Percentiles rank a stretch among this genome's conserved stretches.
These are phyloP conservation scores for Pythium graminicola DNA, from an alignment of 352 stramenopile genomes.

Conservation along the genomic window DNA sequence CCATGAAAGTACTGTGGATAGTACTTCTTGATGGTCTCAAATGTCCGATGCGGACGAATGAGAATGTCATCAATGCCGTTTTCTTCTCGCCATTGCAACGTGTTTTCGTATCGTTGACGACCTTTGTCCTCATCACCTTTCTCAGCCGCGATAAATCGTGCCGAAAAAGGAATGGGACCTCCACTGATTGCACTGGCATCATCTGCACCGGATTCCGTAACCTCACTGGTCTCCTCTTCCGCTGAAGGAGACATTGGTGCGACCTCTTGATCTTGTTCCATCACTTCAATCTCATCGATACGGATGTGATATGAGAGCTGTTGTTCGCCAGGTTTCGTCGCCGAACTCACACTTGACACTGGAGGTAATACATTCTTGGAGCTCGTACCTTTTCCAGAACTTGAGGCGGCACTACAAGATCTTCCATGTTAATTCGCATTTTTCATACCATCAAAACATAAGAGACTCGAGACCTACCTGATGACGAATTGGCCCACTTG, in stretches of 20 bases:
- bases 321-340: constrained; percentile 17
- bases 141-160: constrained; percentile 74
- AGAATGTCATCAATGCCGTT: constrained; percentile 87
- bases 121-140: constrained; percentile 82
- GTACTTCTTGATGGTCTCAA: constrained; percentile 88
- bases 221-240: constrained; percentile 17
- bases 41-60: constrained; percentile 67
- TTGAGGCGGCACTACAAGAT: constrained; percentile 9
- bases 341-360: neutral
- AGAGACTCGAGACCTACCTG: constrained; percentile 27
- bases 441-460: neutral
- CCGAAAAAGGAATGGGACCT: constrained; percentile 66
- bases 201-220: neutral
- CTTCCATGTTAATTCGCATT: neutral
- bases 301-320: constrained; percentile 44
- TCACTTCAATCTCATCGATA: constrained; percentile 56
- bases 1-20: constrained; percentile 90
- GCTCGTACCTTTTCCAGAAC: neutral
- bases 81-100: constrained; percentile 78
- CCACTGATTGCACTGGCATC: constrained; percentile 34
- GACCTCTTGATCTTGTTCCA: constrained; percentile 33
- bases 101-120: constrained; percentile 63
- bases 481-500: constrained; percentile 63
- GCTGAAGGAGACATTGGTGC: constrained; percentile 1
- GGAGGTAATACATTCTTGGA: neutral